Base-by-base conservation (phyloP, 2,329 filamentous ascomycete species). In the Phaeosphaeria sp. region DNA sequence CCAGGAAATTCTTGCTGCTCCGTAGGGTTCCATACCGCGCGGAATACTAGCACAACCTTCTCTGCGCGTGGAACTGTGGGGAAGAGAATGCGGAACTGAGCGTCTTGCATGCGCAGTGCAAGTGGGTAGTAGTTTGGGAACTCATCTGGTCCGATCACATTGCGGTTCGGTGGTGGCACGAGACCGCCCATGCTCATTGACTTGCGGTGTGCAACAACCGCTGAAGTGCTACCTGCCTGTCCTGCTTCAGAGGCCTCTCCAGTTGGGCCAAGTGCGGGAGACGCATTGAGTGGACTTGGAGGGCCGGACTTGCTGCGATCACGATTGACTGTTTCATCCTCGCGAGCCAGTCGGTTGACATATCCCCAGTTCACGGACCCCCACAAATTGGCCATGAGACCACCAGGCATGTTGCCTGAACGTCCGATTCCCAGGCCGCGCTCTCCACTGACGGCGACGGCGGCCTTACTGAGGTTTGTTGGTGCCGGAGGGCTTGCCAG, bases 321-420 rank as follows among this genome's bases (percentile, higher is more conserved):
- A 10, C 66, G 67, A 17, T 52, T 59, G 3, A 53, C 48, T 7
- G 77, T 77, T 25, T 81, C 67, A n/a, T 85, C 83, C 46, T 85
- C 84, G 20, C 81, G 78, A 65, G 85, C 85, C 36, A 90, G 74
- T 33, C 84, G 82, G 64, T 90, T 89, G 57, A 90, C 79, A 62
- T 86, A 85, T 15, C 87, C 87, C 91, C 93, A 97, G 47, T 93
- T 89, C 55, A 88, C 90, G 69, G 89, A 96, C 50, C 94, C 94
- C 94, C 94, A 98, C 55, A 96, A 85, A 73, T 98, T 98, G 30
- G 93, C 93, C 81, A 97, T 87, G 60, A 97, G 88, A 15, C 92
- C 92, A 50, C 90, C 91, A 1, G 93, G 92, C 78, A 97, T 87
- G 21, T 86, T 86, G 43, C 90, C 86, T 58, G 81, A 81, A 49